Base-by-base conservation (phyloP, 768 basidiomycete species). In the Lentinus brumalis region DNA sequence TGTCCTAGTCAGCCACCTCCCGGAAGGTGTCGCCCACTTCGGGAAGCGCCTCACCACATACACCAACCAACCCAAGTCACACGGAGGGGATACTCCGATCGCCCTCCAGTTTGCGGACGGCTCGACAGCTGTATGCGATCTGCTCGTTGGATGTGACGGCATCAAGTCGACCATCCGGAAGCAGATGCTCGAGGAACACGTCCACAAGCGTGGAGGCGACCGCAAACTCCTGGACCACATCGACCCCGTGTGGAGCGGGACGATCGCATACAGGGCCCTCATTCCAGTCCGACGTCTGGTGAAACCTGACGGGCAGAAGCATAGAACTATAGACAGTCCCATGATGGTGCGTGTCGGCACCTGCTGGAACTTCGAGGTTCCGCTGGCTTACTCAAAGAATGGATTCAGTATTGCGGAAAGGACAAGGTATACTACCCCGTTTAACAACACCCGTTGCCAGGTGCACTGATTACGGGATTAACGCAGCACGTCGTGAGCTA, bases 401-500 rank as follows among this genome's bases (percentile, higher is more conserved):
- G 14, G 51, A 18, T 46, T 38, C 52, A 82, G 81, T 82, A 81
- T 66, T 81, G 80, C 57, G 81, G 81, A 1, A 76, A 77, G 69
- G 71, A 71, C 73, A 82, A 80, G 74, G 81, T 77, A 60, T 15
- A 66, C 60, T 9, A 29, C 0, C 12, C 16, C 12, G 21, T 26
- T 47, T 15, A 15, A 6, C 1, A 7, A 11, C 42, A 15, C 42
- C 14, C 8, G 2, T 6, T 44, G 14, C 42, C 42, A 16, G 44
- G 21, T n/a, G n/a, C 7, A 30, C 40, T 32, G 16, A 42, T 45
- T 11, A 50, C 5, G 38, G 11, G 7, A 31, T 30, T 18, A 35
- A 16, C 47, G 4, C 57, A 81, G 81, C 81, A 82, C 57, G 74
- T 82, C 39, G 80, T 83, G 32, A 76, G 78, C 63, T 82, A 82